Evolutionary conservation across 2,329 filamentous ascomycete species (phyloP).

Genomic region (Trematosphaeria pertusa): DNA sequence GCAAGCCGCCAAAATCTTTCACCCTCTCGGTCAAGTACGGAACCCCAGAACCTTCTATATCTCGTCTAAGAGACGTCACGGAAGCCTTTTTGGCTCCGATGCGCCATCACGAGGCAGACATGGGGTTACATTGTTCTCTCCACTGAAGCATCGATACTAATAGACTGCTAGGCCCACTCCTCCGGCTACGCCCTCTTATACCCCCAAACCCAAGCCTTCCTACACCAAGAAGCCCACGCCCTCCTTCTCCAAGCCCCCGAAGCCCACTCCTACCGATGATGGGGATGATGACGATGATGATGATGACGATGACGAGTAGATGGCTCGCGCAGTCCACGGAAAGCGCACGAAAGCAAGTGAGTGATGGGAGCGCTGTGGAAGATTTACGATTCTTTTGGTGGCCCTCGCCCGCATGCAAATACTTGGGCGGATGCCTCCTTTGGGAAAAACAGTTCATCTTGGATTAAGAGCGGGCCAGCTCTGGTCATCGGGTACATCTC

Average conservation of each 20-base stretch:
- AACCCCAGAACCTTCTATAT: not conserved
- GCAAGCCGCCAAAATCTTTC: slow-evolving; percentile 7
- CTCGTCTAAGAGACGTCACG: not conserved
- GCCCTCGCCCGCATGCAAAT: not conserved
- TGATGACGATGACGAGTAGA: slow-evolving; percentile 11
- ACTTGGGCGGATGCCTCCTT: not conserved
- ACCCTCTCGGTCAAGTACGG: slow-evolving; percentile 14
- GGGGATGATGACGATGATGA: slow-evolving; percentile 16
- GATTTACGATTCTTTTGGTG: not conserved
- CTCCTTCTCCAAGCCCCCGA: slow-evolving; percentile 6
- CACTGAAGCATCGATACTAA: not conserved
- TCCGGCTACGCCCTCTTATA: slow-evolving; percentile 5
- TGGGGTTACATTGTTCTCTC: too few species aligned
- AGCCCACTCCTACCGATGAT: slow-evolving; percentile 16
- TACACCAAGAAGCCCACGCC: slow-evolving; percentile 2
- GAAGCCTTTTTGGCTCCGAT: not conserved
- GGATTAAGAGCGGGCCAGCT: too few species aligned
- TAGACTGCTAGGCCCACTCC: slow-evolving; percentile 12
- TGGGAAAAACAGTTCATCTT: too few species aligned
- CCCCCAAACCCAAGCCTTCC: slow-evolving; percentile 3
- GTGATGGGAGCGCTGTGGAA: not conserved
- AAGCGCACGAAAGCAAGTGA: not conserved
- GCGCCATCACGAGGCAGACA: too few species aligned
- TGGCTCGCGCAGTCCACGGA: not conserved
- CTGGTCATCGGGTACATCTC: too few species aligned